Base-by-base conservation (phyloP, 352 stramenopile species). In the Pythium sp. region DNA sequence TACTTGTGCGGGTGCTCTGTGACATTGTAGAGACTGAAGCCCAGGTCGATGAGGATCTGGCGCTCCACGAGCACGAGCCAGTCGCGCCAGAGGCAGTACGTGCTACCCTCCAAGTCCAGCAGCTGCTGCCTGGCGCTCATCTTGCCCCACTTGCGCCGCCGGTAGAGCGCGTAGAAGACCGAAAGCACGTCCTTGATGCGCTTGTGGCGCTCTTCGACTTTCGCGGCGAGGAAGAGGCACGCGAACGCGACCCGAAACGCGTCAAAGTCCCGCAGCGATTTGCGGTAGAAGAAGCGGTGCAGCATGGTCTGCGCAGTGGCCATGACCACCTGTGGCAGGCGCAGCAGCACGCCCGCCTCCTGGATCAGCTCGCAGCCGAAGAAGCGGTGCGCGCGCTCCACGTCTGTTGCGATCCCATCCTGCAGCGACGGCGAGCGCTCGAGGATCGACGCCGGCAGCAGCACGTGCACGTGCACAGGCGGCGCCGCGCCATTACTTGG, bases 1-100 rank as follows among this genome's bases (percentile, higher is more conserved):
- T 94, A 98, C 80, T 97, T 97, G 83, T 98, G 93, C 56, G 92
- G 90, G 68, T 98, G 93, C 69, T 98, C 90, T 67, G 90, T 93
- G 70, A 97, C 89, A 60, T 85, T 94, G 76, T 98, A 97, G 62
- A 98, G 76, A 54, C 87, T 93, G 65, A 98, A 98, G 61, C 93
- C 93, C n/a, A 98, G 69, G 53, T 97, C 90, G 59, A 97, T 97
- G 46, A 98, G 88, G 49, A 98, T 74, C 67, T 97, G 85, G 15
- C 90, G 75, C 75, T 98, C 93, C 18, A 97, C 81, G 65, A 90
- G 87, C 41, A 97, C 74, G 55, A 98, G 81, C 80, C 90, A 94
- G 66, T 91, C 86, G 51, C 84, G 82, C 87, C 87, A 95, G 61
- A 81, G 73, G 32, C 72, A 74, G 68, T 90, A 95, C 14, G 79